Percentiles rank a stretch among this genome's conserved stretches.
Conservation (phyloP, 495 filamentous ascomycete species). For the Halenospora varia region DNA sequence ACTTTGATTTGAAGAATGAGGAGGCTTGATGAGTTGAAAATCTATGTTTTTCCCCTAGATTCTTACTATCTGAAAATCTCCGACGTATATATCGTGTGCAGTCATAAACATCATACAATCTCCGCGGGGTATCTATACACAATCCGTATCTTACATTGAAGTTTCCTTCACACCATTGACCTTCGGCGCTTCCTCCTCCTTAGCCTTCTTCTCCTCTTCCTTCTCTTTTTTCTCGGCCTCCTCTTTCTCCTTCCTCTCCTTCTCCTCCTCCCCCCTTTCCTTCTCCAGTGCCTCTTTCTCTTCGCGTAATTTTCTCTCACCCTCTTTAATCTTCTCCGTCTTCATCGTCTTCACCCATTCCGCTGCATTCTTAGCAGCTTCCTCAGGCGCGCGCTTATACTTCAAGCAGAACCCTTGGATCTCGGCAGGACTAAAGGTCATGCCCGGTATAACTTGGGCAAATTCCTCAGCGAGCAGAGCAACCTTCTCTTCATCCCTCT, state of each 20-base stretch:
- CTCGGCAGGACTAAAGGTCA: slow-evolving; percentile 69
- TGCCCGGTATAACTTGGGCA: slow-evolving; percentile 54
- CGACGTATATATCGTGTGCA: too few species aligned
- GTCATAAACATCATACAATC: too few species aligned
- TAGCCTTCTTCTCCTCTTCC: too few species aligned
- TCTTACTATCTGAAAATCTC: too few species aligned
- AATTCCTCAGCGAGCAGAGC: slow-evolving; percentile 50
- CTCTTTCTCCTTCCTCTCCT: slow-evolving; percentile 30
- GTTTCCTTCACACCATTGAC: too few species aligned
- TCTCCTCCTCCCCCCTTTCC: slow-evolving; percentile 30
- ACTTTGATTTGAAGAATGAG: too few species aligned
- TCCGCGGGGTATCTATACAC: too few species aligned
- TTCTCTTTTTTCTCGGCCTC: too few species aligned
- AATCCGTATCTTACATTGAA: too few species aligned
- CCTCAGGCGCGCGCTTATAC: slow-evolving; percentile 60
- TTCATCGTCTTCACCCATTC: slow-evolving; percentile 54
- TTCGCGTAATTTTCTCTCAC: slow-evolving; percentile 40
- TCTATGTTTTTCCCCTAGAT: too few species aligned
- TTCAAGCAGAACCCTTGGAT: slow-evolving; percentile 73
- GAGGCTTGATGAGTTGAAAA: too few species aligned
- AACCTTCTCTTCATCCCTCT: slow-evolving; percentile 32
- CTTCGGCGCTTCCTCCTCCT: too few species aligned
- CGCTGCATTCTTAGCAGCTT: slow-evolving; percentile 49
- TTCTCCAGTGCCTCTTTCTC: slow-evolving; percentile 39
- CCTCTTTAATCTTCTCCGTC: slow-evolving; percentile 55